Evolutionary conservation across 2,329 filamentous ascomycete genomes (phyloP).

Genomic region (Aspergillus oerlinghausenensis): DNA sequence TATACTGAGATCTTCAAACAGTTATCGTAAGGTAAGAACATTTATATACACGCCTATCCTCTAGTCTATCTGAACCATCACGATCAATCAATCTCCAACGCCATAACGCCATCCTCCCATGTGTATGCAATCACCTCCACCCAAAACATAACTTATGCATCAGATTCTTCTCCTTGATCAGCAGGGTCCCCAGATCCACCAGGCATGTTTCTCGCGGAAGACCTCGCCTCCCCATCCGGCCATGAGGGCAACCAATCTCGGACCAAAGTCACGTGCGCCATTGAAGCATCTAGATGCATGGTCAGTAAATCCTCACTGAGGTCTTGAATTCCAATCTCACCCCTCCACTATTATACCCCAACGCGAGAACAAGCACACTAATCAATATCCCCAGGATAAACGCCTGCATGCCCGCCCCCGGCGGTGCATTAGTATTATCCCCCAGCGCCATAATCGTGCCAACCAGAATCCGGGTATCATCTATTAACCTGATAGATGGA

Average conservation of each 20-base stretch:
- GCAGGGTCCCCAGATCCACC: slow-evolving; percentile 35
- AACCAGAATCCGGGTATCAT: slow-evolving; percentile 12
- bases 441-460: slow-evolving; percentile 34
- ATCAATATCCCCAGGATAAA: slow-evolving; percentile 22
- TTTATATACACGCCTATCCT: too few relatives aligned
- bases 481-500: too few relatives aligned
- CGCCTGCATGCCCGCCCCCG: slow-evolving; percentile 40
- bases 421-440: slow-evolving; percentile 43
- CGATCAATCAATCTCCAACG: too few relatives aligned
- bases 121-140: too few relatives aligned
- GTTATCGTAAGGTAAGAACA: too few relatives aligned
- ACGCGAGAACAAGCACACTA: slow-evolving; percentile 7
- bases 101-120: too few relatives aligned
- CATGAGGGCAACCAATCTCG: slow-evolving; percentile 27
- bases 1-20: too few relatives aligned
- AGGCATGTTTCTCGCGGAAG: slow-evolving; percentile 23
- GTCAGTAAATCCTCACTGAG: not conserved
- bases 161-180: slow-evolving; percentile 26
- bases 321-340: slow-evolving; percentile 5
- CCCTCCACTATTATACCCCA: slow-evolving; percentile 36
- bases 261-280: slow-evolving; percentile 33
- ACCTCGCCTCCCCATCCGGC: slow-evolving; percentile 28
- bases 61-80: too few relatives aligned
- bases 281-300: slow-evolving; percentile 25
- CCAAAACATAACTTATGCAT: too few relatives aligned